A percentile compares a stretch with the other conserved stretches of the same genome.
phyloP scores from a whole-genome alignment of 2,329 filamentous ascomycete species.

The Fusarium coffeatum region DNA sequence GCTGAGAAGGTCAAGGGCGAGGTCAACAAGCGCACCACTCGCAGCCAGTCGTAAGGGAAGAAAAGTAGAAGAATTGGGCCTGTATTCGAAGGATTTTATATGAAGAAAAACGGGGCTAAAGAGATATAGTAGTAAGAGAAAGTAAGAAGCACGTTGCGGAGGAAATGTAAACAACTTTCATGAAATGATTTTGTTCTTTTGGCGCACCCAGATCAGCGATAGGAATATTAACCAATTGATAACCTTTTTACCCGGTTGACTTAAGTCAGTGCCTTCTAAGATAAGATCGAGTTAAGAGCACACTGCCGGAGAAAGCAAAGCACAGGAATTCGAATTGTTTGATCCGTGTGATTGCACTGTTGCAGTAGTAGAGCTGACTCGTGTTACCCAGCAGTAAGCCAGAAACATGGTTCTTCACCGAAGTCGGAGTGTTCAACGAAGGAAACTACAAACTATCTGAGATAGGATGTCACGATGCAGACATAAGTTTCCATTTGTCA shows the following conservation, averaged over 20 bases:
- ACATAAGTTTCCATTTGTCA: conserved; percentile 4
- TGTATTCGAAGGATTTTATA: conserved; percentile 7
- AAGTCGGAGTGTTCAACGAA: conserved; percentile 18
- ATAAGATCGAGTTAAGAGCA: not conserved
- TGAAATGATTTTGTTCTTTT: conserved; percentile 28
- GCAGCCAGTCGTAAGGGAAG: conserved; percentile 63
- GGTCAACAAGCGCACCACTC: conserved; percentile 69
- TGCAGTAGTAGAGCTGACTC: not conserved
- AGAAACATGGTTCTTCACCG: not conserved
- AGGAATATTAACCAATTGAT: conserved; percentile 31
- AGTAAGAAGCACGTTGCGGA: conserved; percentile 20
- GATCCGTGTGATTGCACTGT: conserved; percentile 8
- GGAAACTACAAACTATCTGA: not conserved
- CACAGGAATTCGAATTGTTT: conserved; percentile 12
- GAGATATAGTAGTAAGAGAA: conserved; percentile 15
- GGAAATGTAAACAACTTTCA: conserved; percentile 39
- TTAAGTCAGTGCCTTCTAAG: not conserved
- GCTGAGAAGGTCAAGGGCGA: conserved; percentile 82
- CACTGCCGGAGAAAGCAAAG: conserved; percentile 7
- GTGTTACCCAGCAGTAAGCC: not conserved
- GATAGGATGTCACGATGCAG: not conserved
- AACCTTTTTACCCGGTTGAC: conserved; percentile 26
- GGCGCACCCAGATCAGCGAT: conserved; percentile 34
- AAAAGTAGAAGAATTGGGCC: not conserved
- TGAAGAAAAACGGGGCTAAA: conserved; percentile 16